These are phyloP conservation scores for Pseudofabraea citricarpa DNA, from an alignment of 2,329 filamentous ascomycete species.

Conservation along the genomic window DNA sequence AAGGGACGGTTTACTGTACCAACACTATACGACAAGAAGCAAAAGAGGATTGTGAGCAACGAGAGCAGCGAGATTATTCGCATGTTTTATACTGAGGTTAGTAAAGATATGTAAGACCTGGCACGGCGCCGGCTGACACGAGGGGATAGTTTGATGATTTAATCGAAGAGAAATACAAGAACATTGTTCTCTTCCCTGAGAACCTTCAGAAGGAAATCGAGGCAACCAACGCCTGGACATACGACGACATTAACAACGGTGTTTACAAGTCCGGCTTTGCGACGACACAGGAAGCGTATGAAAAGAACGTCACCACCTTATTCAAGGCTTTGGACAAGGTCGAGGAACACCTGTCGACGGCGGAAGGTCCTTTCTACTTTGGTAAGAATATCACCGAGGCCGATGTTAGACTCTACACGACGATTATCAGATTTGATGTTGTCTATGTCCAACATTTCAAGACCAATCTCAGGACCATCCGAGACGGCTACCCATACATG, in stretches of 20 bases:
- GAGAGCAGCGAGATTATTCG: conserved; percentile 81
- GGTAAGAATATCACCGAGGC: conserved; percentile 74
- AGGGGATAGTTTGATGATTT: conserved; percentile 76
- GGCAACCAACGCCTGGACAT: conserved; percentile 74
- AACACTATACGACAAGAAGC: conserved; percentile 60
- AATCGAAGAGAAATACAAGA: conserved; percentile 53
- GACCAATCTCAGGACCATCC: conserved; percentile 47
- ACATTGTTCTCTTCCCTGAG: conserved; percentile 63
- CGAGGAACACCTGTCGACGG: conserved; percentile 61
- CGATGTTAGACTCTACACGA: conserved; percentile 68
- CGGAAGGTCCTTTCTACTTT: conserved; percentile 65
- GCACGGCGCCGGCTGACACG: conserved; percentile 74
- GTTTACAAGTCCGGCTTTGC: conserved; percentile 80
- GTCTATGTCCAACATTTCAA: conserved; percentile 85
- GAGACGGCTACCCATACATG: conserved; percentile 51
- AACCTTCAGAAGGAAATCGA: conserved; percentile 64
- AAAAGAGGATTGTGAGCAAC: conserved; percentile 71
- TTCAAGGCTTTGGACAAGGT: conserved; percentile 74
- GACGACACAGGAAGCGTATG: conserved; percentile 77
- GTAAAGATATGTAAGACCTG: conserved; percentile 61
- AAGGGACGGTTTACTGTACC: conserved; percentile 66
- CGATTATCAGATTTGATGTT: conserved; percentile 61
- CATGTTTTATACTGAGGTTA: conserved; percentile 74
- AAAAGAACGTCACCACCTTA: conserved; percentile 63
- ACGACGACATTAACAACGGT: conserved; percentile 67